These are phyloP conservation scores for Senna tora DNA, from an alignment of 306 rosid species.

Conservation along the genomic window DNA sequence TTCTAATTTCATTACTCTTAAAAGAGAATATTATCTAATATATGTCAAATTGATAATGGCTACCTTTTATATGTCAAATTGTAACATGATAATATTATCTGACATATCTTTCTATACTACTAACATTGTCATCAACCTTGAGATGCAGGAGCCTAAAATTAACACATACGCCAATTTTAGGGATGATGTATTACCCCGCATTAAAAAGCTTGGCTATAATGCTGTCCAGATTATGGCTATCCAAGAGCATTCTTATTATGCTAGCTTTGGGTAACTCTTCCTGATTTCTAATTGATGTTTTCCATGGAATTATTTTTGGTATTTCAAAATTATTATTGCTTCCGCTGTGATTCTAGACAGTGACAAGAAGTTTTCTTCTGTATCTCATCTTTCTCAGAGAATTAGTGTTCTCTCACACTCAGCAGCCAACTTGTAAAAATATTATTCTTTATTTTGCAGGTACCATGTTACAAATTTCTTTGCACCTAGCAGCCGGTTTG, in stretches of 20 bases:
- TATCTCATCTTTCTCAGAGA: slow-evolving; percentile 32
- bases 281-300: slow-evolving; percentile 22
- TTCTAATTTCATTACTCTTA: not conserved
- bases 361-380: slow-evolving; percentile 14
- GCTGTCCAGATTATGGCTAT: slow-evolving; percentile 99
- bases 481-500: slow-evolving; percentile 98
- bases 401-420: slow-evolving; percentile 27
- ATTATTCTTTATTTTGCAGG: slow-evolving; percentile 50
- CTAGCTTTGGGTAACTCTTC: slow-evolving; percentile 90
- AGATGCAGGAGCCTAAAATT: slow-evolving; percentile 78
- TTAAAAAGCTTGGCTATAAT: slow-evolving; percentile 89
- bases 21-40: not conserved
- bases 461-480: slow-evolving; percentile 98
- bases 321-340: slow-evolving; percentile 1
- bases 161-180: slow-evolving; percentile 83
- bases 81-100: too few relatives aligned
- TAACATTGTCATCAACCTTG: not conserved
- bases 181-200: slow-evolving; percentile 75
- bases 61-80: too few relatives aligned
- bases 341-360: slow-evolving; percentile 29
- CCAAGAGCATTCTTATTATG: slow-evolving; percentile 98
- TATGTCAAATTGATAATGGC: not conserved
- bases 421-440: not conserved
- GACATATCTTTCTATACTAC: not conserved
- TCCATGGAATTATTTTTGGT: not conserved